Conservation (phyloP, 371 early-diverging fungal genomes). For the Syncephalis plumigaleata region DNA sequence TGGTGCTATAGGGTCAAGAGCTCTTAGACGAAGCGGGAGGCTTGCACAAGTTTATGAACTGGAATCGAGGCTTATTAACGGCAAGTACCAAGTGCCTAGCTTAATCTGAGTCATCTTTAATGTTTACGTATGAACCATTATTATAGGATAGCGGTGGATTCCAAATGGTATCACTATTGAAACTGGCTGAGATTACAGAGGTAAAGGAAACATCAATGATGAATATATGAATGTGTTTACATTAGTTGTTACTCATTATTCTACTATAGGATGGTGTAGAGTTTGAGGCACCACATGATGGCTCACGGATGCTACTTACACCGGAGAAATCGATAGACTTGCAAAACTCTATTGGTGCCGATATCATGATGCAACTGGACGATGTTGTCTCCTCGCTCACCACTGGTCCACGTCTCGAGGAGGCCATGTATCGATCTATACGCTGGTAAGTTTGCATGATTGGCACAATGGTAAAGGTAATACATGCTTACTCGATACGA, state of each 20-base stretch:
- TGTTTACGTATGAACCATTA: too few relatives aligned
- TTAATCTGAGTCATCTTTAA: too few relatives aligned
- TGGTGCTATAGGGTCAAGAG: conserved; percentile 45
- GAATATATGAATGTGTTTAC: background rate
- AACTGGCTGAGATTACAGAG: conserved; percentile 74
- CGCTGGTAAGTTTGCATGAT: conserved; percentile 61
- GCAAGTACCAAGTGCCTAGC: too few relatives aligned
- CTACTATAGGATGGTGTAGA: conserved; percentile 72
- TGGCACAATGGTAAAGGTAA: too few relatives aligned
- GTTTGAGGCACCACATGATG: conserved; percentile 75
- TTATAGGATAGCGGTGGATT: conserved; percentile 80
- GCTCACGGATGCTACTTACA: conserved; percentile 72
- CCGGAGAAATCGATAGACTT: conserved; percentile 87
- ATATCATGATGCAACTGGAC: conserved; percentile 96
- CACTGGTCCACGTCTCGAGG: conserved; percentile 69
- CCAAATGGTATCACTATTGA: conserved; percentile 85
- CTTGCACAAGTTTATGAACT: conserved; percentile 79
- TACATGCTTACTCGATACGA: too few relatives aligned
- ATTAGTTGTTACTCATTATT: background rate
- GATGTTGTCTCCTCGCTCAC: conserved; percentile 87
- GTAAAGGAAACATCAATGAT: conserved; percentile 3
- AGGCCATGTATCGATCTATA: conserved; percentile 86
- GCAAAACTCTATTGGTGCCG: conserved; percentile 91
- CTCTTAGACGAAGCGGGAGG: conserved; percentile 60
- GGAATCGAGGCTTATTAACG: conserved; percentile 71